Evolutionary conservation across 257 asterid species (phyloP).

Genomic region (Vinca minor): DNA sequence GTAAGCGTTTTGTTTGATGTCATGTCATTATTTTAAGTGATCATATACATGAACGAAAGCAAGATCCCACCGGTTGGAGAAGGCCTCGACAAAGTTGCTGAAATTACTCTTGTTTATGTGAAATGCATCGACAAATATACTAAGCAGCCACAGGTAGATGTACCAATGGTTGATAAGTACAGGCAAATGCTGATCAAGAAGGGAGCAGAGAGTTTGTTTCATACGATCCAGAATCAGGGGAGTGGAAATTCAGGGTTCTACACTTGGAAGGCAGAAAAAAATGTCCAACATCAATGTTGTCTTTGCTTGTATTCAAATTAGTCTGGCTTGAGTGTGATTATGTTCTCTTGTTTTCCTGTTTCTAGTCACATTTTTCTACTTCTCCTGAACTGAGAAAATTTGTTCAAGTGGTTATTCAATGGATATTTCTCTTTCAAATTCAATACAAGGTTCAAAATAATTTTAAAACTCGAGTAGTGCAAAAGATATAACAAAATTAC

Average conservation of each 20-base stretch:
- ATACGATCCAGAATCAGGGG: constrained; percentile 59
- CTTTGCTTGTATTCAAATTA: no score
- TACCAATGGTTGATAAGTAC: constrained; percentile 54
- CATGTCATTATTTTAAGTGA: constrained; percentile 30
- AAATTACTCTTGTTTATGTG: constrained; percentile 66
- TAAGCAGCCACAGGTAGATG: constrained; percentile 47
- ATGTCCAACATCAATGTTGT: no score
- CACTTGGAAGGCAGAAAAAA: no score
- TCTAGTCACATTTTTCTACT: no score
- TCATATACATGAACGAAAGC: constrained; percentile 59
- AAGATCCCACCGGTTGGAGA: constrained; percentile 73
- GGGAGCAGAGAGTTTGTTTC: constrained; percentile 67
- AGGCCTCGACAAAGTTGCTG: constrained; percentile 79
- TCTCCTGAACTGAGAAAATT: no score
- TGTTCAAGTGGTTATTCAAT: no score
- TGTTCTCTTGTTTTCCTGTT: no score
- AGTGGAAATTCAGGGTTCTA: constrained; percentile 68
- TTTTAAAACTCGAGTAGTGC: no score
- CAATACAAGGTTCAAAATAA: no score
- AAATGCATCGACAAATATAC: constrained; percentile 57
- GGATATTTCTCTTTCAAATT: no score
- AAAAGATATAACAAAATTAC: no score
- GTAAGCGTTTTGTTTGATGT: constrained; percentile 11
- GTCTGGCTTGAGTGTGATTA: no score
- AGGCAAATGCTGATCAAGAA: constrained; percentile 54